Evolutionary conservation across 2,329 filamentous ascomycete genomes (phyloP).

Genomic region (Neofusicoccum parvum): DNA sequence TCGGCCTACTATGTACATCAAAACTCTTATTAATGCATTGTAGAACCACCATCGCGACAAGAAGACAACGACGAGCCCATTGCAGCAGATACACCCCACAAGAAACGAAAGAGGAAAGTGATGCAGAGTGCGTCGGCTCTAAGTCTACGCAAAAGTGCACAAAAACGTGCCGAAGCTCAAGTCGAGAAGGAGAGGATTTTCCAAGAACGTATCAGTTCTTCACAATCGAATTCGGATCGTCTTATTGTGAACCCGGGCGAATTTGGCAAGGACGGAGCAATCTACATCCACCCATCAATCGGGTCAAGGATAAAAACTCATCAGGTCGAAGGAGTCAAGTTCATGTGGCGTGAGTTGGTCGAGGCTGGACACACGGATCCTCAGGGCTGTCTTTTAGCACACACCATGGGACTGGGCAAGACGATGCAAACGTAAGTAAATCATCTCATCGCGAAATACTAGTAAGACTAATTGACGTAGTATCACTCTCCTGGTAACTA

Average conservation of each 20-base stretch:
- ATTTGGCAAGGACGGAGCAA: constrained; percentile 59
- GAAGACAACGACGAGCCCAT: not conserved
- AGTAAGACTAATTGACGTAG: constrained; percentile 31
- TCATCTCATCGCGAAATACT: not conserved
- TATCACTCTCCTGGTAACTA: constrained; percentile 77
- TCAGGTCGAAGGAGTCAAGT: constrained; percentile 79
- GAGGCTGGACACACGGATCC: constrained; percentile 54
- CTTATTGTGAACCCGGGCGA: constrained; percentile 71
- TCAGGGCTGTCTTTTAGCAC: constrained; percentile 80
- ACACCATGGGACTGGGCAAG: constrained; percentile 91
- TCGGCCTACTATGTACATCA: not conserved
- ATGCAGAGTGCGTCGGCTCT: constrained; percentile 40
- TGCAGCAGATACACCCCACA: constrained; percentile 41
- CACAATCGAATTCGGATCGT: not conserved
- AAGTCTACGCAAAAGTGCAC: constrained; percentile 57
- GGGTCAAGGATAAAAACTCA: constrained; percentile 71
- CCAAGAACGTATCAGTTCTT: constrained; percentile 1
- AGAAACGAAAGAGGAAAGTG: constrained; percentile 50
- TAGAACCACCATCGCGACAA: not conserved
- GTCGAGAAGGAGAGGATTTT: constrained; percentile 20
- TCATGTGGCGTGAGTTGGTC: constrained; percentile 85
- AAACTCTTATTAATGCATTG: not conserved
- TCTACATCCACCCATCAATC: constrained; percentile 68
- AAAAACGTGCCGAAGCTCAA: constrained; percentile 57
- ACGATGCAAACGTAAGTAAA: constrained; percentile 75